A percentile compares a stretch with the other conserved stretches of the same genome.
These are phyloP conservation scores for Acacia concinna DNA, from an alignment of 331 rosid species.

Conservation along the genomic window DNA sequence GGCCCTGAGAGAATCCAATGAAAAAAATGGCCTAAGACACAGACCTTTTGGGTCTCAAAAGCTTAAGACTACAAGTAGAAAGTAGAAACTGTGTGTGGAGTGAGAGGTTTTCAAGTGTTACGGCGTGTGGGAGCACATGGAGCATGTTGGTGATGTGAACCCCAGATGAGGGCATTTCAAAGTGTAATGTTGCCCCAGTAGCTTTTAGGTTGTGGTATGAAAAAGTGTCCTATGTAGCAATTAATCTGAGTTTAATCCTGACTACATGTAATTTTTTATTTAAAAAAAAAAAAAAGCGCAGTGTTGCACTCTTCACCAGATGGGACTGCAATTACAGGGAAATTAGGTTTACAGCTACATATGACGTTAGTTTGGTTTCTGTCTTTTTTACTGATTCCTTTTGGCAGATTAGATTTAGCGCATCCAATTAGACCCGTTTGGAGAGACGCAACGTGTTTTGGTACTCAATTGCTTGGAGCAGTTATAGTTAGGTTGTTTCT, in stretches of 20 bases:
- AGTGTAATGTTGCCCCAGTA: constrained; percentile 5
- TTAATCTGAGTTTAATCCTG: too few species aligned
- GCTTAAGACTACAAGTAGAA: constrained; percentile 7
- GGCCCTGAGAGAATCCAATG: constrained; percentile 51
- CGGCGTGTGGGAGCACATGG: constrained; percentile 17
- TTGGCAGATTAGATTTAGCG: background rate
- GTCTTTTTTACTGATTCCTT: background rate
- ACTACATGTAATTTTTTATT: too few species aligned
- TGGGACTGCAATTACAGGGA: constrained; percentile 4
- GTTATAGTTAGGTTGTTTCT: constrained; percentile 18
- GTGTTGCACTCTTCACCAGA: constrained; percentile 19
- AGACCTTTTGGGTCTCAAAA: background rate
- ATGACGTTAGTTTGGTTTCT: constrained; percentile 23
- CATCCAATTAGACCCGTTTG: background rate
- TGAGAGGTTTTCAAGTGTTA: too few species aligned
- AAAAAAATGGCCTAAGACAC: constrained; percentile 31
- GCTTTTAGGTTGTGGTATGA: too few species aligned
- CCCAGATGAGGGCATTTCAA: constrained; percentile 6
- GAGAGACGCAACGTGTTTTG: background rate
- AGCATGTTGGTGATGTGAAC: constrained; percentile 32
- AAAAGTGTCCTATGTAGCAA: too few species aligned
- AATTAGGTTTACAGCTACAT: constrained; percentile 19
- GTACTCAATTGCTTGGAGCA: background rate
- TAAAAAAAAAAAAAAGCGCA: too few species aligned
- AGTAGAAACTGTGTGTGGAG: background rate